These are phyloP conservation scores for Agrostemma githago DNA, from an alignment of 148 eudicot species.

Conservation along the genomic window DNA sequence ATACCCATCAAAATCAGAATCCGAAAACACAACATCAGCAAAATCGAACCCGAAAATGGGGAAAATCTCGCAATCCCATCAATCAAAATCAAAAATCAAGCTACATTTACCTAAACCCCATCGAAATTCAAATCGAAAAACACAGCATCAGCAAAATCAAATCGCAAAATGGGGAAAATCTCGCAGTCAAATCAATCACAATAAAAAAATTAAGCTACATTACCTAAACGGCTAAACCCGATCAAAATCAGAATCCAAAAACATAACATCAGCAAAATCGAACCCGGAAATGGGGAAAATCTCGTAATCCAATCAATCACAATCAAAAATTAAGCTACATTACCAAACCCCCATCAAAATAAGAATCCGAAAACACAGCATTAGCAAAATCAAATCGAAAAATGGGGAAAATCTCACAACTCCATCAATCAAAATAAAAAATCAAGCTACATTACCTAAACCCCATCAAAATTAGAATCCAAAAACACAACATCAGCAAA, in stretches of 20 bases:
- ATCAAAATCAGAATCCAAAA: not conserved
- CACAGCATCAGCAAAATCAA: no score
- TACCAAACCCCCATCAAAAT: not conserved
- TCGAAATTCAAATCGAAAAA: no score
- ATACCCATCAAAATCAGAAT: no score
- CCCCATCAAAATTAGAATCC: no score
- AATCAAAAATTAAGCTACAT: not conserved
- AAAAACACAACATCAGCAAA: not conserved
- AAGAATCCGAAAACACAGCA: not conserved
- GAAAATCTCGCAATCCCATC: no score
- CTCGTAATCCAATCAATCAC: not conserved
- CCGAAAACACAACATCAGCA: no score
- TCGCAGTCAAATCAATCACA: no score
- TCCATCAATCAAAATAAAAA: not conserved
- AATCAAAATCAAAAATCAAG: no score
- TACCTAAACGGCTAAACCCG: no score
- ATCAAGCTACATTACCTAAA: not conserved
- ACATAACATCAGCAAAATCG: not conserved
- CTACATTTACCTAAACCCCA: no score
- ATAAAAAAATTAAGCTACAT: no score
- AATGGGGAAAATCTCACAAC: not conserved
- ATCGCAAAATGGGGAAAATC: no score
- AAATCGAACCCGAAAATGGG: not conserved
- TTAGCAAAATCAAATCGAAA: not conserved
- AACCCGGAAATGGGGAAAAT: not conserved